Base-by-base conservation (phyloP, 2,329 filamentous ascomycete species). In the Helicocarpus griseus region DNA sequence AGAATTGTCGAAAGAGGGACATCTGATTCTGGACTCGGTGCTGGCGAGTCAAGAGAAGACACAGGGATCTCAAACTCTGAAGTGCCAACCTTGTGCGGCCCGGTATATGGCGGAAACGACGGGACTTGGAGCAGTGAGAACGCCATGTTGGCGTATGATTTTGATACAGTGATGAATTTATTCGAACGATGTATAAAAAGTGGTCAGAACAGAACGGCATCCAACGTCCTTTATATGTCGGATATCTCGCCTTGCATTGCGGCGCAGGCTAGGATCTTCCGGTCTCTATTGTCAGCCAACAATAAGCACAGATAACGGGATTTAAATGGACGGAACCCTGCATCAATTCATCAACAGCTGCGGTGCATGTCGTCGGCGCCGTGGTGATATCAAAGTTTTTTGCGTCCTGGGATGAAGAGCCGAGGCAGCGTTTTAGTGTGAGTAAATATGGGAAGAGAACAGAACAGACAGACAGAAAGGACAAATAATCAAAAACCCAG, bases 21-120 rank as follows among this genome's bases (percentile, higher is more conserved):
- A 6, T 75, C 71, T 5, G 80, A 79, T 6, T 73, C 67, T 3
- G 76, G 71, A 21, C 77, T 73, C 0, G 82, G 79, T 26, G 77
- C 73, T 1, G 69, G 64, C 2, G 65, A 66, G 29, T 69, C 61
- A 14, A 80, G 65, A 35, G 78, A 71, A 13, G 69, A 63, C 8
- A 85, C 75, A 40, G 88, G 86, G 14, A 94, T 80, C 70, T 95
- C 89, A 57, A 91, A 76, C 61, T 94, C 88, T 58, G 88, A 74
- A 2, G 85, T 87, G 56, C 87, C 88, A 53, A 93, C 87, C 60
- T 82, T 81, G 73, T 88, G 83, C 0, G 86, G 85, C 0, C 87
- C 89, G 1, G 83, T 83, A 63, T 89, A 91, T 3, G 81, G 73
- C 3, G 87, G 85, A 53, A 94, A 89, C 1, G 76, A 68, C 1